Evolutionary conservation across 768 basidiomycete species (phyloP).

Genomic region (Hypsizygus marmoreus): DNA sequence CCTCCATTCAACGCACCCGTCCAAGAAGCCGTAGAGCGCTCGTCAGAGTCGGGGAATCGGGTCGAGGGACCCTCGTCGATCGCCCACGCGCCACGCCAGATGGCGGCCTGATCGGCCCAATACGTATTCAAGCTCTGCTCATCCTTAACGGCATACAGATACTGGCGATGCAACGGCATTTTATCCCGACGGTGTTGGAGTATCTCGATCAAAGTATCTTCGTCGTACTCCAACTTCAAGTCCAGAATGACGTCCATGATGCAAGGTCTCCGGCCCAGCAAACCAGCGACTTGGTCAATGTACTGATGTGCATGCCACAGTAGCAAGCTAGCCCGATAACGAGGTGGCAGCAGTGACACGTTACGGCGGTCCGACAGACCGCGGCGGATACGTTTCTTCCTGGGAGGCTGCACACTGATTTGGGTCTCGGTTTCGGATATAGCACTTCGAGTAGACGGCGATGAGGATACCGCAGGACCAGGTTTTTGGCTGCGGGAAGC

Average conservation of each 20-base stretch:
- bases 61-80: slow-evolving; percentile 8
- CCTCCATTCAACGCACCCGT: slow-evolving; percentile 19
- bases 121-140: slow-evolving; percentile 34
- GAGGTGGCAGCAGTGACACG: neutral
- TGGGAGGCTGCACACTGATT: slow-evolving; percentile 1
- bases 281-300: slow-evolving; percentile 27
- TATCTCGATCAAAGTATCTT: slow-evolving; percentile 31
- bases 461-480: slow-evolving; percentile 9
- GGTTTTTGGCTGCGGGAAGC: slow-evolving; percentile 3
- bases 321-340: slow-evolving; percentile 16
- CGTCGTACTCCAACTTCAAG: slow-evolving; percentile 30
- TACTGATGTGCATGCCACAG: slow-evolving; percentile 30
- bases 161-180: slow-evolving; percentile 6
- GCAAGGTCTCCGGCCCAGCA: slow-evolving; percentile 33
- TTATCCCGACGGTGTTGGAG: slow-evolving; percentile 15
- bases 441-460: neutral
- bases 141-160: slow-evolving; percentile 28
- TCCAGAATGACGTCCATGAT: slow-evolving; percentile 54
- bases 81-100: slow-evolving; percentile 23
- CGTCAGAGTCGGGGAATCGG: slow-evolving; percentile 42
- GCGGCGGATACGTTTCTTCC: slow-evolving; percentile 9
- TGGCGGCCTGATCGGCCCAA: slow-evolving; percentile 36
- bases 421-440: slow-evolving; percentile 3
- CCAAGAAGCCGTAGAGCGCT: slow-evolving; percentile 44
- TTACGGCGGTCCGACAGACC: slow-evolving; percentile 4